Conservation (phyloP, 768 basidiomycete genomes). For the Glaciozyma martinii region DNA sequence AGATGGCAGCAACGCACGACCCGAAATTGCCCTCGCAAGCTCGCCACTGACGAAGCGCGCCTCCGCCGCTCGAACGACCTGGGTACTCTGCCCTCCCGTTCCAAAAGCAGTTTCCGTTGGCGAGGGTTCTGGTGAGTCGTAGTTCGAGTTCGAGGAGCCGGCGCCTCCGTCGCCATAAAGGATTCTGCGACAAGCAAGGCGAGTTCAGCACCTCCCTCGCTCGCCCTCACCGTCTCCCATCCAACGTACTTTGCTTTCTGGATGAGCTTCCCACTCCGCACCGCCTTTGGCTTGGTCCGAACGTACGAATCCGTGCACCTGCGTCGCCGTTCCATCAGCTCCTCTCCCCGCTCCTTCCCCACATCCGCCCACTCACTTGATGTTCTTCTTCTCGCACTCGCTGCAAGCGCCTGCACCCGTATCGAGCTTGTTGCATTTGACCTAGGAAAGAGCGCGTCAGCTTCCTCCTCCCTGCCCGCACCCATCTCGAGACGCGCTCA, state of each 20-base stretch:
- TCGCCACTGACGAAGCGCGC: neutral
- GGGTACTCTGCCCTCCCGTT: too few species aligned
- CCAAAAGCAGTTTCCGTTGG: neutral
- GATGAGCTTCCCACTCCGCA: conserved; percentile 21
- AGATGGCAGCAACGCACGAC: neutral
- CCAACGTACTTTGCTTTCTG: conserved; percentile 14
- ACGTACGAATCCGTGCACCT: conserved; percentile 25
- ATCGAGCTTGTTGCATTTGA: conserved; percentile 24
- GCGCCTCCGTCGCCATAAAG: neutral
- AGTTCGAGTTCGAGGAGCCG: neutral
- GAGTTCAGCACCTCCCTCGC: neutral
- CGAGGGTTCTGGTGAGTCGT: neutral
- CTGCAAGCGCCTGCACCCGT: conserved; percentile 5
- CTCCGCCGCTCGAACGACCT: neutral
- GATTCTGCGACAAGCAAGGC: neutral
- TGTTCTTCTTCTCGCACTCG: conserved; percentile 21
- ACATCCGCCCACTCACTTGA: conserved; percentile 5
- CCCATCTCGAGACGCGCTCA: neutral
- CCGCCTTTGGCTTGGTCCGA: conserved; percentile 23
- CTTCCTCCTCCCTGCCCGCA: neutral
- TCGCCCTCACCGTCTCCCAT: too few species aligned
- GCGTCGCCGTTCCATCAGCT: neutral
- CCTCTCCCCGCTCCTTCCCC: neutral
- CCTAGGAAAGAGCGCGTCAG: neutral
- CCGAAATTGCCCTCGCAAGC: neutral